A percentile compares a stretch with the other conserved stretches of the same genome.
These are phyloP conservation scores for Aeminium ludgeri DNA, from an alignment of 495 filamentous ascomycete species.

Conservation along the genomic window DNA sequence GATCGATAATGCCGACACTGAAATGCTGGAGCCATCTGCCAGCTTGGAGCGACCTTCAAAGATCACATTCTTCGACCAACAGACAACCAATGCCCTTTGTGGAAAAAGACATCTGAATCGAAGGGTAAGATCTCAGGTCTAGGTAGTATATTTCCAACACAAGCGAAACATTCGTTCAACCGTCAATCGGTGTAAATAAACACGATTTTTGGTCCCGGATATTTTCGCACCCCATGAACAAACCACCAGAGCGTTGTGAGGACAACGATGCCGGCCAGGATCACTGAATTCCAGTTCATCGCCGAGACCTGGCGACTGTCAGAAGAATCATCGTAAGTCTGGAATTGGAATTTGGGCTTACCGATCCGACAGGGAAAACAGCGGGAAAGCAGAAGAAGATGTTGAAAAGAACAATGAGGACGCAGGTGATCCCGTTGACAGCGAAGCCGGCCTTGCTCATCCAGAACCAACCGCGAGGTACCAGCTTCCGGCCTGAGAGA, in stretches of 20 bases:
- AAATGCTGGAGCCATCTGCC: too few relatives aligned
- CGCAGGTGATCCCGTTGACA: constrained; percentile 41
- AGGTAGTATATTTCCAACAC: too few relatives aligned
- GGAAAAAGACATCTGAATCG: too few relatives aligned
- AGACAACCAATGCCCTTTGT: too few relatives aligned
- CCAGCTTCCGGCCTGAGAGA: constrained; percentile 42
- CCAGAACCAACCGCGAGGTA: constrained; percentile 52
- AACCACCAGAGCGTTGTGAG: constrained; percentile 47
- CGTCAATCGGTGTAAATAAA: constrained; percentile 29
- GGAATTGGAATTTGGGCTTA: constrained; percentile 1
- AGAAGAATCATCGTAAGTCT: neutral
- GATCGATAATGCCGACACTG: too few relatives aligned
- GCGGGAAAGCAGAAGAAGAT: constrained; percentile 57
- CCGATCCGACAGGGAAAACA: constrained; percentile 9
- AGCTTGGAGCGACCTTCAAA: too few relatives aligned
- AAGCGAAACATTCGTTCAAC: too few relatives aligned
- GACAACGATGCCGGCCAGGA: constrained; percentile 21
- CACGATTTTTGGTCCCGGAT: constrained; percentile 42
- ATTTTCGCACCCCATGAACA: constrained; percentile 37
- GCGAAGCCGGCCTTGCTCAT: constrained; percentile 42
- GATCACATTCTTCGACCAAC: too few relatives aligned
- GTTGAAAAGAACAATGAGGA: constrained; percentile 52
- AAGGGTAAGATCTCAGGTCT: too few relatives aligned
- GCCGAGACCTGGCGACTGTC: neutral
- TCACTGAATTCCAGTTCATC: constrained; percentile 29